Evolutionary conservation across 1,139 yeast species (phyloP), one percentile per base, ranked within the genome.

Genomic region (Suhomyces kunorum): DNA sequence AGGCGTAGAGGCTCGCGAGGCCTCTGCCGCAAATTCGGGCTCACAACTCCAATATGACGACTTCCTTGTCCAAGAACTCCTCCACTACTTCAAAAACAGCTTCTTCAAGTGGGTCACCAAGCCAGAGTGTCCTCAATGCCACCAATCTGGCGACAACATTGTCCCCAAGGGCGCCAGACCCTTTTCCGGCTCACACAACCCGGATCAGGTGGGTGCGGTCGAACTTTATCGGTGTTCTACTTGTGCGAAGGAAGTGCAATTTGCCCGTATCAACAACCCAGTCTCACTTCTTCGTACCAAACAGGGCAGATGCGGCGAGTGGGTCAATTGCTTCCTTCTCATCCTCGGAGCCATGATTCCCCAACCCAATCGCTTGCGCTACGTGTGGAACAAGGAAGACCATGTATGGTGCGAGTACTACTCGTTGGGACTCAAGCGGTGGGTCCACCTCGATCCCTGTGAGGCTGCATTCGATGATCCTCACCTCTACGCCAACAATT

Each of bases 381-480:
- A 84, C 56, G 71, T 89, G 2, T 87, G 95, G 95, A 89, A 89
- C 58, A 69, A 77, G 5, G 98, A 90, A 57, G 98, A 90, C 56
- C 98, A 90, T 58, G 97, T 87, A 0, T 90, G 98, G 98, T 84
- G 95, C 53, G 98, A 90, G 57, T 83, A 85, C 50, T 90, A 80
- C 58, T 86, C 95, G 2, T 61, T 56, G 0, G 56, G 65, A 15
- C 69, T 78, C 47, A 59, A 71, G 35, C 65, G 89, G 42, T 90
- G 98, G 98, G 73, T 89, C 19, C 98, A 90, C 59, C 68, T 87
- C 19, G 98, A 90, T 54, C 80, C 90, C 5, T 90, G 98, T 58
- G 98, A 90, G 54, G 84, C 81, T 29, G 82, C 88, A 0, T 87
- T 73, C 62, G 96, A 90, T 58, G 80, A 87, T 48, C 97, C 98